Evolutionary conservation across 345 rosid species (phyloP), one percentile per base, ranked within the genome.

Genomic region (Rhizophora mangle): DNA sequence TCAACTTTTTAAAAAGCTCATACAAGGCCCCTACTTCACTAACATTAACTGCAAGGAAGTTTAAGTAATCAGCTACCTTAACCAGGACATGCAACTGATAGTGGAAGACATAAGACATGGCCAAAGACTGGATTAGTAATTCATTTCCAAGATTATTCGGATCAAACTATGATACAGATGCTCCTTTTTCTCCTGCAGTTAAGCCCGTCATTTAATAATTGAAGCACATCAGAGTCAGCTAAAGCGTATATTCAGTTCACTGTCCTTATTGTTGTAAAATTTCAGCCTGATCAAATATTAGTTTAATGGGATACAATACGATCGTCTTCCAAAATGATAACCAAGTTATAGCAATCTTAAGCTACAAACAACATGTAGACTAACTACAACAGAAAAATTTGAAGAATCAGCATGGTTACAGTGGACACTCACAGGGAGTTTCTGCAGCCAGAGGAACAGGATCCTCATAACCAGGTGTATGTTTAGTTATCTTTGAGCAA

Each of bases 1-100:
- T 95, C 80, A 95, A 72, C 80, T 88, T 95, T 86, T 84, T 88
- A 73, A 71, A 92, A 2, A 95, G 89, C 80, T 87, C 93, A 63
- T 84, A 81, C 70, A 95, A 79, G 39, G 96, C 87, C 79, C 84
- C 89, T 31, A 95, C 96, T 84, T 95, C 96, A 54, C 67, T 78
- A 31, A 86, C 86, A 0, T 90, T 84, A 74, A 95, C 99, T 92
- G 82, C 82, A 79, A 73, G 27, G 21, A 65, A 46, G 43, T 71
- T 1, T 6, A 55, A 20, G 37, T 7, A 34, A 8, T 34, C 1
- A 68, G 52, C 36, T 32, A 34, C 18, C 5, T 7, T 30, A 15
- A 20, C 2, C 29, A 32, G 1, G 24, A 55, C 15, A 21, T 36
- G 18, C 19, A 9, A 8, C 24, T 29, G 6, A 24, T 19, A 47